A percentile compares a stretch with the other conserved stretches of the same genome.
These are phyloP conservation scores for Sporothrix mexicana DNA, from an alignment of 2,329 filamentous ascomycete genomes.

Conservation along the genomic window DNA sequence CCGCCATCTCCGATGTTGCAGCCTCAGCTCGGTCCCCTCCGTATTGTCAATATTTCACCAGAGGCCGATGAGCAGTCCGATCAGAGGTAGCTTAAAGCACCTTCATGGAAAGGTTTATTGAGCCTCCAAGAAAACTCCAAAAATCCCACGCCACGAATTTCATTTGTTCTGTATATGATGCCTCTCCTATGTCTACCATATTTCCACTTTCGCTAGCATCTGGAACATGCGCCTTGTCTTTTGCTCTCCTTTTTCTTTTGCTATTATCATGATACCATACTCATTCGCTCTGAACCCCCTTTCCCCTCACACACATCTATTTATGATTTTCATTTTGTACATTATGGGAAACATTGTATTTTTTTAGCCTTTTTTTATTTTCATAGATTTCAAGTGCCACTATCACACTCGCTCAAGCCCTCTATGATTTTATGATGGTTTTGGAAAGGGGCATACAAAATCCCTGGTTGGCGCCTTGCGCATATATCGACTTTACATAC, in stretches of 20 bases:
- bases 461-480: neutral
- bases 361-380: too few species aligned
- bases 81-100: neutral
- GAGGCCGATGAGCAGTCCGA: neutral
- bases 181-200: slow-evolving; percentile 17
- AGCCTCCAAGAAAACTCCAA: neutral
- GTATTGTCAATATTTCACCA: slow-evolving; percentile 23
- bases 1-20: slow-evolving; percentile 22
- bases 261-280: slow-evolving; percentile 11
- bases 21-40: slow-evolving; percentile 30
- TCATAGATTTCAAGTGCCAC: too few species aligned
- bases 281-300: too few species aligned
- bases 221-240: neutral
- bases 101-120: too few species aligned
- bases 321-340: too few species aligned
- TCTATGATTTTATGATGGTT: neutral
- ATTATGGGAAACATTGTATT: too few species aligned
- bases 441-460: neutral
- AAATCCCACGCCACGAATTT: neutral
- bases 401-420: slow-evolving; percentile 2
- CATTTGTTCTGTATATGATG: slow-evolving; percentile 23
- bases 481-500: neutral
- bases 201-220: neutral
- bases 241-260: neutral
- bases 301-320: too few species aligned